Base-by-base conservation (phyloP, 2,329 filamentous ascomycete genomes). In the Plectosphaerella plurivora region DNA sequence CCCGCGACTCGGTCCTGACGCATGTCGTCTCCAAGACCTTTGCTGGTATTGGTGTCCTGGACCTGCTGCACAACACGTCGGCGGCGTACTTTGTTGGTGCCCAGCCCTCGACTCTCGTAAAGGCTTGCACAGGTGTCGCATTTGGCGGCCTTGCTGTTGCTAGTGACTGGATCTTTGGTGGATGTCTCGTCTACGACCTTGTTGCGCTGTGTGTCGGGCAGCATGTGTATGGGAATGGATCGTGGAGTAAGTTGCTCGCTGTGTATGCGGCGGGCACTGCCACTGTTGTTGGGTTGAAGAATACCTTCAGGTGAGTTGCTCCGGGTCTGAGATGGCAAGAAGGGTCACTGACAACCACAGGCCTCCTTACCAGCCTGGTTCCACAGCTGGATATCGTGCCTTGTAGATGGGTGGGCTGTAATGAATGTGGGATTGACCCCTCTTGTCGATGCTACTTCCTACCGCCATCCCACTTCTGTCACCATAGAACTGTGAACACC, bases 161-260 rank as follows among this genome's bases (percentile, higher is more conserved):
- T 36, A 82, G 78, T 57, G 81, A 84, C 60, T 83, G 79, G 79
- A 82, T 84, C 50, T 78, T 84, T 49, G 81, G 81, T 0, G 77
- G 74, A 0, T 82, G 81, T 59, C 62, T 84, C 54, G 79, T 81
- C 0, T 84, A 83, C 60, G 78, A 84, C 61, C 68, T 84, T 16
- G 67, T 82, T 14, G 79, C 75, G 8, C 59, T 84, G 55, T 69
- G 71, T 28, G 73, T 80, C 0, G 81, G 81, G 1, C 81, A 84
- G 65, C 68, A 68, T 8, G 68, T 65, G 4, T 71, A 72, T 51
- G 68, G 61, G 2, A 67, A 74, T 37, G 56, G 58, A 7, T 65
- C 66, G 1, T 84, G 79, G 81, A 73, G 77, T 35, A 72, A 66
- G 51, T 56, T 82, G 55, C 62, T 84, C 46, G 76, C 72, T 0